Evolutionary conservation across 108 stramenopile species (phyloP), one percentile per base, ranked within the genome.

Genomic region (Cyclostephanos invisitatus): DNA sequence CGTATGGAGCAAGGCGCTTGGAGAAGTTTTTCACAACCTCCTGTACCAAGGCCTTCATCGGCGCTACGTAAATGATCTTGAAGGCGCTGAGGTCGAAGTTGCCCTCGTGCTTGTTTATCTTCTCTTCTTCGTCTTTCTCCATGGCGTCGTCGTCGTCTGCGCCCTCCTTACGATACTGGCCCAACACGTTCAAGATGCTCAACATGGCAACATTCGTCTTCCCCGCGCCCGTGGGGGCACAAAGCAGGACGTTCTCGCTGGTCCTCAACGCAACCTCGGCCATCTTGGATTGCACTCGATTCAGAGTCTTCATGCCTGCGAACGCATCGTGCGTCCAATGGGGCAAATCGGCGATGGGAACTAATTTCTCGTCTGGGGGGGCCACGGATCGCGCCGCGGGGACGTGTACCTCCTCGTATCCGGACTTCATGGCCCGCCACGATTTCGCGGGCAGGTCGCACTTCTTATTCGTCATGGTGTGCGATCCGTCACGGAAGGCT

Each of bases 31-130:
- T 84, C 7, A 99, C 98, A 22, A 91, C 90, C 84, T 99, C 99
- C 75, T 98, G 99, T 18, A 99, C 99, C 53, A 99, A 85, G 51
- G 99, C 99, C 83, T 99, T 99, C 99, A 99, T 99, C 27, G 99
- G 99, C 18, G 99, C 99, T 2, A 99, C 95, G 72, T 99, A 99
- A 24, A 99, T 97, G 72, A 99, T 98, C 81, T 99, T 99, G 85
- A 99, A 98, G 2, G 90, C 73, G 32, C 82, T 77, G 20, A 91
- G 61, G 56, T 98, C 96, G 74, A 96, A 85, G 21, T 40, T 84
- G 44, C 80, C 88, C 54, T 67, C 60, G 66, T 81, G 65, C 38
- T 85, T 85, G 59, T 77, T 81, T 35, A 54, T 57, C 28, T 84
- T 85, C n/a, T 79, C 85, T 9, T 61, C 73, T n/a, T 64, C 64